Percentiles rank a stretch among this genome's conserved stretches.
Conservation (phyloP, 306 rosid genomes). For the Medicago truncatula region MtrunA17r5.0-ANR NC_053048.1:27690001-27690500, state of each 20-base stretch:
- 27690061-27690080: slow-evolving; percentile 53
- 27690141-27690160: slow-evolving; percentile 96
- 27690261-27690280: neutral
- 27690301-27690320: neutral
- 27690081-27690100: slow-evolving; percentile 65
- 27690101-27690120: slow-evolving; percentile 60
- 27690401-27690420: neutral
- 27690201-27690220: slow-evolving; percentile 78
- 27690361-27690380: too few species aligned
- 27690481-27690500: too few species aligned
- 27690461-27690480: too few species aligned
- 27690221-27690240: slow-evolving; percentile 96
- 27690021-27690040: slow-evolving; percentile 63
- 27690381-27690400: neutral
- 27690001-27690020: slow-evolving; percentile 60
- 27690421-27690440: neutral
- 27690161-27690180: slow-evolving; percentile 82
- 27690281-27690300: neutral
- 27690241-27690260: slow-evolving; percentile 48
- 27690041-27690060: slow-evolving; percentile 65
- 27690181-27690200: slow-evolving; percentile 82
- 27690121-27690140: slow-evolving; percentile 81
- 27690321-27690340: neutral
- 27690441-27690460: neutral
- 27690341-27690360: too few species aligned